Evolutionary conservation across 164 flowering plant species (phyloP).

Genomic region (Nymphaea colorata): DNA sequence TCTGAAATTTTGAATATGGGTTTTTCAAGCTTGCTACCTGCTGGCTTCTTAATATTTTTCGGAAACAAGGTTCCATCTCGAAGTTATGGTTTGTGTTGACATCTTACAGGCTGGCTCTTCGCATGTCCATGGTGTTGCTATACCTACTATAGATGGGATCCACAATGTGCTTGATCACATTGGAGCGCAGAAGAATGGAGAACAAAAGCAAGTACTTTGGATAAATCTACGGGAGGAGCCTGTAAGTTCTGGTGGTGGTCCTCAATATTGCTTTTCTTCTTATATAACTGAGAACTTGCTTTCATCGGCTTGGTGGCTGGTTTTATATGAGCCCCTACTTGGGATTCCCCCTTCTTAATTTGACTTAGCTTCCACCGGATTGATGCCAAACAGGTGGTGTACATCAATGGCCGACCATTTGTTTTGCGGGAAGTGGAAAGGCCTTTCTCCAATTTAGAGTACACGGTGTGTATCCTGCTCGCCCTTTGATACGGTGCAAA

Average conservation of each 20-base stretch:
- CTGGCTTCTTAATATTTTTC: too few species aligned
- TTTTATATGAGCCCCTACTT: not conserved
- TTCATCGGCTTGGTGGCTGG: not conserved
- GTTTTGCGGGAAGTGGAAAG: slow-evolving; percentile 92
- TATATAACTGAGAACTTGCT: not conserved
- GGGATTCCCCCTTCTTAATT: not conserved
- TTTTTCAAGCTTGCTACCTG: too few species aligned
- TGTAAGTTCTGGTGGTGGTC: slow-evolving; percentile 20
- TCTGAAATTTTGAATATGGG: too few species aligned
- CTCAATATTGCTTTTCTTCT: not conserved
- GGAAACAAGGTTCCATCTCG: not conserved
- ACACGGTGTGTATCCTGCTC: slow-evolving; percentile 45
- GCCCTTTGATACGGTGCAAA: not conserved
- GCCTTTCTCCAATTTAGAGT: slow-evolving; percentile 94
- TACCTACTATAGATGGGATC: slow-evolving; percentile 75
- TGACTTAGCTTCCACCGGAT: not conserved
- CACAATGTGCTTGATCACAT: slow-evolving; percentile 76
- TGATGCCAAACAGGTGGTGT: slow-evolving; percentile 50
- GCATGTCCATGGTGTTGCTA: slow-evolving; percentile 92
- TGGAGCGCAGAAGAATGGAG: slow-evolving; percentile 56
- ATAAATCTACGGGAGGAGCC: slow-evolving; percentile 92
- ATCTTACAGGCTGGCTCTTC: slow-evolving; percentile 50
- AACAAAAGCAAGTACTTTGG: slow-evolving; percentile 60
- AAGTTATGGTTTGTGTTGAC: not conserved
- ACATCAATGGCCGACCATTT: slow-evolving; percentile 95